Conservation (phyloP, 441 rosid genomes). For the Codiaeum variegatum region DNA sequence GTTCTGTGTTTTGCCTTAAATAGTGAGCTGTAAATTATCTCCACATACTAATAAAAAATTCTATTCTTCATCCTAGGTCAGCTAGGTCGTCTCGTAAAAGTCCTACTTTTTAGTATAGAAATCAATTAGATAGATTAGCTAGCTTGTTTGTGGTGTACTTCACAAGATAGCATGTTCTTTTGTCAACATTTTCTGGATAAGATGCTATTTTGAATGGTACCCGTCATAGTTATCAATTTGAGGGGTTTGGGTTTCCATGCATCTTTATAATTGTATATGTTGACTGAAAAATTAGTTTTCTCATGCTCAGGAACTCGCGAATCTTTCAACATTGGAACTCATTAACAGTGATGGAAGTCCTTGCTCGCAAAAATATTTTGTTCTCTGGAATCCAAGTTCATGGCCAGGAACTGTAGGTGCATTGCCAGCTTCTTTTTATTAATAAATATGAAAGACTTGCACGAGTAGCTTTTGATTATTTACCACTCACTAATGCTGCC, state of each 20-base stretch:
- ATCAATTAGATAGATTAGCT: not conserved
- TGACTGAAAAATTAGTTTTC: constrained; percentile 14
- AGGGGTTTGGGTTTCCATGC: not conserved
- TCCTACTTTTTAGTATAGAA: not conserved
- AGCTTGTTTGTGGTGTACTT: not conserved
- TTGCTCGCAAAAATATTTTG: constrained; percentile 72
- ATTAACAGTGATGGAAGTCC: constrained; percentile 87
- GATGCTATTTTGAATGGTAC: not conserved
- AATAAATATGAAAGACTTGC: not conserved
- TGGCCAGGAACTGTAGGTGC: constrained; percentile 38
- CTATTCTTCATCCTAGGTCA: constrained; percentile 1
- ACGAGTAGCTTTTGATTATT: constrained; percentile 1
- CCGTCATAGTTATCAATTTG: constrained; percentile 4
- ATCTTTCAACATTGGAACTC: constrained; percentile 70
- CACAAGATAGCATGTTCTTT: not conserved
- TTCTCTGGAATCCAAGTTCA: constrained; percentile 69
- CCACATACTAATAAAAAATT: not conserved
- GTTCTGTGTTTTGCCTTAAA: not conserved
- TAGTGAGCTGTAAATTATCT: not conserved
- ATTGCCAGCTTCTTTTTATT: constrained; percentile 16
- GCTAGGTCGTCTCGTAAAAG: not conserved
- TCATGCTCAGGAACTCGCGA: constrained; percentile 82
- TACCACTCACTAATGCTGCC: constrained; percentile 20
- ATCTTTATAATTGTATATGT: not conserved
- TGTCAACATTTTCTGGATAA: not conserved